A percentile compares a stretch with the other conserved stretches of the same genome.
These are phyloP conservation scores for Candida gigantensis DNA, from an alignment of 1,139 yeast species.

Conservation along the genomic window DNA sequence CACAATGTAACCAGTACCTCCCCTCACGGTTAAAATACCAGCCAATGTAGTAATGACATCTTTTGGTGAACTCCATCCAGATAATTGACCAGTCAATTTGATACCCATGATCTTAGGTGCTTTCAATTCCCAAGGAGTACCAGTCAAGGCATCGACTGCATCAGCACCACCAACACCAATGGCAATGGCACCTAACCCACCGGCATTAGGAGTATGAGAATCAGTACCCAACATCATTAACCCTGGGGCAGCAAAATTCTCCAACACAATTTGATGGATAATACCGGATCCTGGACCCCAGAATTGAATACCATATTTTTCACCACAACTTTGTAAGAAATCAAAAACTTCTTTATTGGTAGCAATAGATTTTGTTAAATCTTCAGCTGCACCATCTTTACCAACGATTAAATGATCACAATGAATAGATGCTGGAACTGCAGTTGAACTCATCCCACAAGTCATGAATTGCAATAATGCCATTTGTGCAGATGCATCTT, in stretches of 20 bases:
- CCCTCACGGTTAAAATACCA: constrained; percentile 96
- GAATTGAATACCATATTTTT: constrained; percentile 91
- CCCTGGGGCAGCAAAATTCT: constrained; percentile 98
- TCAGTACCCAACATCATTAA: constrained; percentile 96
- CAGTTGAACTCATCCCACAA: constrained; percentile 81
- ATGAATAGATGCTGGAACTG: constrained; percentile 93
- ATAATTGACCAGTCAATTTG: constrained; percentile 90
- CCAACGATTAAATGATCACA: constrained; percentile 98
- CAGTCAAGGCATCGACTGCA: constrained; percentile 97
- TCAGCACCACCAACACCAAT: constrained; percentile 99
- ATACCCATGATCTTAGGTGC: constrained; percentile 98
- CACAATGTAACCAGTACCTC: constrained; percentile 98
- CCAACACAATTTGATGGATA: constrained; percentile 95
- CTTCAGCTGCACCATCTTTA: constrained; percentile 83
- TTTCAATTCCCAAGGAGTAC: constrained; percentile 96
- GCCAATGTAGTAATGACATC: constrained; percentile 95
- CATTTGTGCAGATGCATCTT: constrained; percentile 98
- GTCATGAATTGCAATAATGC: constrained; percentile 97
- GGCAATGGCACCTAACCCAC: constrained; percentile 98
- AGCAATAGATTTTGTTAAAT: constrained; percentile 71
- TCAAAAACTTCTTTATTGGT: constrained; percentile 93
- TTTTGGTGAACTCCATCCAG: constrained; percentile 99
- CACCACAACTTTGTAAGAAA: constrained; percentile 86
- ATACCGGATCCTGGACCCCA: constrained; percentile 99
- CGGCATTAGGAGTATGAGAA: constrained; percentile 99